These are phyloP conservation scores for Pulveroboletus ravenelii DNA, from an alignment of 768 basidiomycete species.

Conservation along the genomic window DNA sequence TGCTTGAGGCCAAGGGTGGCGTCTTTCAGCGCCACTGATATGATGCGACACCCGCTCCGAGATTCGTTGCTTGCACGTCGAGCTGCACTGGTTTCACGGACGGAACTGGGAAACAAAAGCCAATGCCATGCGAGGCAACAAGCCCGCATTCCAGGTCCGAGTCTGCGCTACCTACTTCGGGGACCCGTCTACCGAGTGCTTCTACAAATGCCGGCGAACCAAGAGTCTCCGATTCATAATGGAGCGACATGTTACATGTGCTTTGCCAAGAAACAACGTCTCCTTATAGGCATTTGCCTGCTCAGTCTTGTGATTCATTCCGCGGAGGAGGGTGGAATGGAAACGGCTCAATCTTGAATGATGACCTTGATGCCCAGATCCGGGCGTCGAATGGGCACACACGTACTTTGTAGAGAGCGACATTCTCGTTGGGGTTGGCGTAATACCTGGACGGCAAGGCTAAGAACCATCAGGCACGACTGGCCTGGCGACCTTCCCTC, in stretches of 20 bases:
- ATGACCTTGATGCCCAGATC: slow-evolving; percentile 11
- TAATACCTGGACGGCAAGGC: slow-evolving; percentile 53
- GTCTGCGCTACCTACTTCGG: no score
- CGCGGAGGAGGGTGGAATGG: background rate
- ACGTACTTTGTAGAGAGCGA: slow-evolving; percentile 76
- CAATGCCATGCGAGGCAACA: background rate
- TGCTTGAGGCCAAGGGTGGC: background rate
- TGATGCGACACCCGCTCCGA: no score
- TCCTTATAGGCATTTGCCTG: no score
- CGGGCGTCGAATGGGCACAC: background rate
- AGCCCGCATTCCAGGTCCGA: background rate
- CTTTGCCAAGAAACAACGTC: no score
- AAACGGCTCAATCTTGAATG: no score
- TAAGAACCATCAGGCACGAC: background rate
- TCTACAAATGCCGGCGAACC: no score
- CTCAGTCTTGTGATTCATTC: no score
- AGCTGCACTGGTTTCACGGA: background rate
- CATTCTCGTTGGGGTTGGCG: slow-evolving; percentile 49
- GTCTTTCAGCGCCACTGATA: background rate
- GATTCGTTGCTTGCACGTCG: background rate
- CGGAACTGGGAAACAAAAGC: background rate
- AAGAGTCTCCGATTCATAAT: no score
- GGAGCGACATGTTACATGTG: no score
- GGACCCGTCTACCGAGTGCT: no score
- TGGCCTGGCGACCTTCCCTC: slow-evolving; percentile 37